Evolutionary conservation across 768 basidiomycete species (phyloP), one percentile per base, ranked within the genome.

Genomic region (Pisolithus tinctorius): DNA sequence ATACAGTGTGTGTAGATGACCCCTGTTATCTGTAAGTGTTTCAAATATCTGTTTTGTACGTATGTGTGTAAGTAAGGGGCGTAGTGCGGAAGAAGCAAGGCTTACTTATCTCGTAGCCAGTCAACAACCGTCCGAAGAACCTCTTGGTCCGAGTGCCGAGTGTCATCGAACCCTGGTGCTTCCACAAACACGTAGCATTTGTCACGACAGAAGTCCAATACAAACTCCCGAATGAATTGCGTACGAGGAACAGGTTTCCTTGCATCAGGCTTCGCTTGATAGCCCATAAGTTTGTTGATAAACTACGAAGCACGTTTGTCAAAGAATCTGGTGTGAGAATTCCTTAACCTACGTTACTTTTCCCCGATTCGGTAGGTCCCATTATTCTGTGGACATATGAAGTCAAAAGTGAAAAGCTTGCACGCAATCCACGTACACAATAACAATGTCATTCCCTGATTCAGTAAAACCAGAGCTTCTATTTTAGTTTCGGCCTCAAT

Each of bases 1-100:
- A 73, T 71, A 25, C 63, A 60, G 29, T 70, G 67, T 17, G 67
- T 38, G 52, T 70, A 71, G 20, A 70, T 48, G 30, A 73, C 55
- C 6, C 73, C 74, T 20, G 60, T 42, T 4, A 67, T 45, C 14
- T 51, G 62, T 34, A 52, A 25, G 1, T 42, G 37, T 16, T 43
- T 7, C n/a, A 48, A 27, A 37, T 59, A 39, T 5, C 39, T 40
- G 20, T 6, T 40, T 20, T 7, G 6, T 20, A 7, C 20, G 20
- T 23, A 40, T n/a, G 6, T 17, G 13, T 2, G 4, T 20, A 20
- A 20, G 20, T 20, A 20, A 23, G 7, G 9, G 17, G 1, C 10
- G 31, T 34, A 13, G 10, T 4, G 13, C 10, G 11, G 6, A 49
- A 45, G 42, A n/a, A 36, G 20, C 13, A 11, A 1, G 8, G 4